Evolutionary conservation across 768 basidiomycete genomes (phyloP), one percentile per base, ranked within the genome.

Genomic region (Exidia glandulosa): DNA sequence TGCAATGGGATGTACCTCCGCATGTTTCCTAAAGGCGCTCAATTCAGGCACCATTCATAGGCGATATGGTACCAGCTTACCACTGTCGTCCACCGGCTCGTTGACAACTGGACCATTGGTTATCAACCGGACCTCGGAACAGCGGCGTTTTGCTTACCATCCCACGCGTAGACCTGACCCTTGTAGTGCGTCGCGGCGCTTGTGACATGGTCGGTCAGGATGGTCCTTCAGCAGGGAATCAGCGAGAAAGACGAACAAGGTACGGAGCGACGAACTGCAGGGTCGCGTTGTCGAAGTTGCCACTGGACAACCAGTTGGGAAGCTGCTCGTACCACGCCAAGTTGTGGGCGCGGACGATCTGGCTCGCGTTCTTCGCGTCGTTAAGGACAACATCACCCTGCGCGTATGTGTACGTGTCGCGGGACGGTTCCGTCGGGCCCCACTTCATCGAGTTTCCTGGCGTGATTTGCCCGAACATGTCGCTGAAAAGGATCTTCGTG

Each of bases 41-140:
- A n/a, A n/a, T n/a, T n/a, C n/a, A n/a, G n/a, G 16, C 41, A 45
- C 1, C 19, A 25, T 5, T 36, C 6, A 14, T 6, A 45, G 41
- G 12, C 10, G 23, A 6, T 12, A 14, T 14, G 9, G 9, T 19
- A 14, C 19, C 41, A 45, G 41, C 61, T 33, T 37, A 60, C 62
- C 83, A 63, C 84, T 75, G 32, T 84, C 83, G 63, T 83, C 80
- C 72, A 84, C 81, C 10, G 80, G 76, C 67, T 83, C 81, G 57
- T 82, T 83, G 58, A 82, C 69, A 37, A 81, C 79, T 82, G 80
- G 79, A 78, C 80, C 58, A 31, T 34, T 45, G 4, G 16, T 16
- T 48, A 47, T 55, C 7, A 23, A 37, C 12, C 3, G 27, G 27
- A 13, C 25, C 29, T 10, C 47, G 36, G 29, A 34, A 10, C 27